Base-by-base conservation (phyloP, 495 filamentous ascomycete species). In the Lasiosphaeria ovina region DNA sequence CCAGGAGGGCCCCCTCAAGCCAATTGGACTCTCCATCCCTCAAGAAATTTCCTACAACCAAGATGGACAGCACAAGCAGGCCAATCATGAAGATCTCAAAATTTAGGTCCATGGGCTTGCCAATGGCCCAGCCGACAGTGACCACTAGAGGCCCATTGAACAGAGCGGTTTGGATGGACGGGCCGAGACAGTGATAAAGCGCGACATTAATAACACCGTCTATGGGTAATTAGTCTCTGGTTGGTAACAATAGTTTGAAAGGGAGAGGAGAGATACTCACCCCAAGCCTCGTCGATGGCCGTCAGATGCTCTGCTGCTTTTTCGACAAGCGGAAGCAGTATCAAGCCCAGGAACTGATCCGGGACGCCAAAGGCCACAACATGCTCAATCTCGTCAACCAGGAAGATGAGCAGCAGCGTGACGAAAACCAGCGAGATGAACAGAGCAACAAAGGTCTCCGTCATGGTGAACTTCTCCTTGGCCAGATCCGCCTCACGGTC, bases 231-330 rank as follows among this genome's bases (percentile, higher is more conserved):
- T 24, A 51, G 35, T 32, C 6, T 32, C 10, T 7, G 32, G 5
- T 47, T 4, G 16, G 44, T 34, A 11, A 51, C 12, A 31, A 2
- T 0, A 32, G 49, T 1, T 7, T 1, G 0, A 31, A 51, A 35
- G 5, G 6, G 16, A n/a, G 6, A 4, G 2, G 24, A 38, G 38
- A 35, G 16, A 50, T 14, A 63, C 61, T 87, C 83, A 70, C 90
- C 89, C 85, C 87, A 95, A 8, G 92, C 92, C 76, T 96, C 91
- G 71, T 97, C 92, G 50, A 96, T 75, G 5, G 91, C 89, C 0
- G 89, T 94, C 24, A 95, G 71, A 71, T 96, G 91, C 75, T 96
- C 92, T 6, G 90, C 90, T 0, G 86, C 87, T 68, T 97, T 97
- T 66, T 96, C 92, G 5, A 96, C 91, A 3, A 97, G 76, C 3